Evolutionary conservation across 768 basidiomycete genomes (phyloP).

Genomic region (Rickenella mellea): DNA sequence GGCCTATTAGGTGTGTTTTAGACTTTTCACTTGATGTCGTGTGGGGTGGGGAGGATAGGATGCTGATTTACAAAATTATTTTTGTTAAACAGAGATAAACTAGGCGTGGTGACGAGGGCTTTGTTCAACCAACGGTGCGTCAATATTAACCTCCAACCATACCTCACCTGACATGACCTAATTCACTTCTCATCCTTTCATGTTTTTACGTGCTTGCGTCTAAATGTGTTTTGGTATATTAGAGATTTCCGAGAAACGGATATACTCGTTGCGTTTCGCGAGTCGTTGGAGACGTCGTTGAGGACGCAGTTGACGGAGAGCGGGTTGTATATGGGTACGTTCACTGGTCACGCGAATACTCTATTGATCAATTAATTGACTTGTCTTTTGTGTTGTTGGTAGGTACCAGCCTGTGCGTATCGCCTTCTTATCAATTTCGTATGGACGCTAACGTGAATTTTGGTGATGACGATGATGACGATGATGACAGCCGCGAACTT

Average conservation of each 20-base stretch:
- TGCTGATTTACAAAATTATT: no score
- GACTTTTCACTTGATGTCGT: neutral
- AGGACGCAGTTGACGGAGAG: slow-evolving; percentile 83
- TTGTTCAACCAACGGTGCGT: slow-evolving; percentile 74
- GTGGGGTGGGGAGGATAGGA: neutral
- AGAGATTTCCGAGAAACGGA: slow-evolving; percentile 83
- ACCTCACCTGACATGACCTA: no score
- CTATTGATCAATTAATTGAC: slow-evolving; percentile 7
- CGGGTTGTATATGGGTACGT: slow-evolving; percentile 87
- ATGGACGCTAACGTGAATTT: slow-evolving; percentile 3
- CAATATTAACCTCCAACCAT: neutral
- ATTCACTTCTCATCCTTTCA: no score
- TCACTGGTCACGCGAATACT: neutral
- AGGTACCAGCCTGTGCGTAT: slow-evolving; percentile 60
- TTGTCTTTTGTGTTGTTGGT: slow-evolving; percentile 1
- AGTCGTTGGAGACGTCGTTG: slow-evolving; percentile 66
- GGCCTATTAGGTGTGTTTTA: slow-evolving; percentile 68
- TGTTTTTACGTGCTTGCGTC: neutral
- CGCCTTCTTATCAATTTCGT: slow-evolving; percentile 12
- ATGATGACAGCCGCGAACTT: slow-evolving; percentile 65
- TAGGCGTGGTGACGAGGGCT: slow-evolving; percentile 89
- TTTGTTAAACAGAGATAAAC: slow-evolving; percentile 54
- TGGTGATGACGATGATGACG: neutral
- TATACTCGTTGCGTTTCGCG: slow-evolving; percentile 83
- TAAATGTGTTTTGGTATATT: slow-evolving; percentile 5